These are phyloP conservation scores for Coprinopsis sp. DNA, from an alignment of 768 basidiomycete genomes.

Conservation along the genomic window DNA sequence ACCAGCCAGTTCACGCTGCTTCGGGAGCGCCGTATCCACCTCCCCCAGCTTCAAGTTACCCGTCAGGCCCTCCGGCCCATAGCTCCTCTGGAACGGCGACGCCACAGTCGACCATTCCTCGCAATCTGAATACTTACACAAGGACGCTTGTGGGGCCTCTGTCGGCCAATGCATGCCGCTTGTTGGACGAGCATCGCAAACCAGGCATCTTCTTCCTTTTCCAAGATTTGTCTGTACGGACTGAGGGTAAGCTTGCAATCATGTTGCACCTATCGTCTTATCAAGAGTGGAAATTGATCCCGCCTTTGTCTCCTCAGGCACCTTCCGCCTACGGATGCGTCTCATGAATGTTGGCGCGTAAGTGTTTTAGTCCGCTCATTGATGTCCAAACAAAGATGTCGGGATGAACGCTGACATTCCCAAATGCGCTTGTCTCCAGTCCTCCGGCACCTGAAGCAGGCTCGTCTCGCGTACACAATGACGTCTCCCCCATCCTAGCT, in stretches of 20 bases:
- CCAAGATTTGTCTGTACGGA: slow-evolving; percentile 90
- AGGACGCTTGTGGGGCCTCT: slow-evolving; percentile 89
- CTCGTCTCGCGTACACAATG: slow-evolving; percentile 59
- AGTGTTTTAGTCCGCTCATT: slow-evolving; percentile 34
- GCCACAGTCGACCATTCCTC: slow-evolving; percentile 3
- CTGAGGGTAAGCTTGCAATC: slow-evolving; percentile 58
- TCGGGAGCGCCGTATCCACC: slow-evolving; percentile 3
- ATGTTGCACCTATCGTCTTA: neutral
- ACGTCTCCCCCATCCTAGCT: slow-evolving; percentile 72
- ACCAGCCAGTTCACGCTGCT: neutral
- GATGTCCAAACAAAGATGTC: neutral
- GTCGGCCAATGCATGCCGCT: slow-evolving; percentile 78
- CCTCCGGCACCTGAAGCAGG: slow-evolving; percentile 71
- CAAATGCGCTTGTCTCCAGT: slow-evolving; percentile 30
- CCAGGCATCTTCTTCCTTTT: slow-evolving; percentile 93
- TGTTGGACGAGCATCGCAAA: slow-evolving; percentile 80
- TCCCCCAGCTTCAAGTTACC: neutral
- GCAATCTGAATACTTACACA: slow-evolving; percentile 48
- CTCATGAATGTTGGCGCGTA: slow-evolving; percentile 90
- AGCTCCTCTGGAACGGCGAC: slow-evolving; percentile 1
- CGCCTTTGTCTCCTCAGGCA: no score
- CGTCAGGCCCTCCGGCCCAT: neutral
- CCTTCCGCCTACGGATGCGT: slow-evolving; percentile 80
- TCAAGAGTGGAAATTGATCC: no score
- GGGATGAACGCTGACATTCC: neutral